Evolutionary conservation across 2,329 filamentous ascomycete species (phyloP), one percentile per base, ranked within the genome.

Genomic region (Phialophora verrucosa): DNA sequence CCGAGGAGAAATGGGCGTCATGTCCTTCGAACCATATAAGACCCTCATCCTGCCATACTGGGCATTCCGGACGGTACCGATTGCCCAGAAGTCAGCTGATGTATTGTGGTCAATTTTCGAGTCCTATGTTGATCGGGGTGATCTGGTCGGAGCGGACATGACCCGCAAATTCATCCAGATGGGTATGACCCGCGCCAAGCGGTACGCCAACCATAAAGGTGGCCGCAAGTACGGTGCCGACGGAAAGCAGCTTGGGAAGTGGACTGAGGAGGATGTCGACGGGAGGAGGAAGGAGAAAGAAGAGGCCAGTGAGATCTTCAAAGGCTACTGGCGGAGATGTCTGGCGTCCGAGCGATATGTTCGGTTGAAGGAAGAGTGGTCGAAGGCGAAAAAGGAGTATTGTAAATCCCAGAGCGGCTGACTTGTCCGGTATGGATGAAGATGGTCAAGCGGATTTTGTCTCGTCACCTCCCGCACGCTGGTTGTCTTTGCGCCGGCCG

Each of bases 121-220:
- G 14, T 76, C 78, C 10, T 89, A 87, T 71, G 78, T 84, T n/a
- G 72, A 74, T 1, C 71, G 78, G 6, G 77, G 76, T 3, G 87
- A 89, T 73, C 87, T 89, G 63, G 84, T 89, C 0, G 87, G 87
- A 11, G 87, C 87, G 79, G 87, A 89, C 64, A 89, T 89, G 86
- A 76, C 81, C 20, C 78, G 86, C 29, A 89, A 89, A 72, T 89
- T 88, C 70, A 80, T 89, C 6, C 86, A 89, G 74, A 89, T 89
- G 87, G 83, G 87, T 1, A 88, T 88, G 85, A 89, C 87, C 23
- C 76, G 87, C 17, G 83, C 86, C 1, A 85, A 83, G 70, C 75
- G 85, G 65, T 88, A 88, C 76, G 85, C 85, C 17, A 88, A 88
- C 67, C 78, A 83, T 60, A 78, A 79, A 35, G 80, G 85, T 0